These are phyloP conservation scores for Trypanosoma platydactyli DNA, from an alignment of 208 protist species.

Conservation along the genomic window DNA sequence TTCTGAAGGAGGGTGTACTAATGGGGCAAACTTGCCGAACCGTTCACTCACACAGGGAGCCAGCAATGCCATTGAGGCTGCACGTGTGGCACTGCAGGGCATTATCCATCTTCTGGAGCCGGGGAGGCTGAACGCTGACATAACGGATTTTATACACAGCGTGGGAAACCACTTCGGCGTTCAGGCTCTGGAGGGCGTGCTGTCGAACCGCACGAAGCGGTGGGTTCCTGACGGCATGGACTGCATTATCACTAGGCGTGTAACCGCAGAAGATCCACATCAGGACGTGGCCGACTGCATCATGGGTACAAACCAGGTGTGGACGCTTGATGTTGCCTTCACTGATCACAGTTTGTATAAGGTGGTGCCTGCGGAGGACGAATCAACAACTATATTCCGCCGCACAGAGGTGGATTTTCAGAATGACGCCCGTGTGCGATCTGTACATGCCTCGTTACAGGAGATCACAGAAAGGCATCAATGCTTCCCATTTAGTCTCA, in stretches of 20 bases:
- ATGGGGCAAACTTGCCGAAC: constrained; percentile 7
- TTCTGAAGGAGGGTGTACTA: not conserved
- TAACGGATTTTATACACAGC: constrained; percentile 93
- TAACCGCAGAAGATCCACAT: constrained; percentile 64
- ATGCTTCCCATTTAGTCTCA: constrained; percentile 86
- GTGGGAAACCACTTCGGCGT: constrained; percentile 91
- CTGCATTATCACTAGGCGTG: constrained; percentile 91
- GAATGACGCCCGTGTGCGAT: constrained; percentile 57
- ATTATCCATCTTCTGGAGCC: constrained; percentile 80
- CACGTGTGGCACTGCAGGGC: constrained; percentile 91
- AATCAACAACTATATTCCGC: constrained; percentile 61
- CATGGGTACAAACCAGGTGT: constrained; percentile 74
- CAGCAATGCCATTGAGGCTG: constrained; percentile 94
- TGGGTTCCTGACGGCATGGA: constrained; percentile 97
- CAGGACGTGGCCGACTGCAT: constrained; percentile 92
- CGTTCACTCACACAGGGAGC: constrained; percentile 22
- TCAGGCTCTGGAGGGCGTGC: constrained; percentile 94
- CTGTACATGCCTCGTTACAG: constrained; percentile 51
- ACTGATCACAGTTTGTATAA: constrained; percentile 53
- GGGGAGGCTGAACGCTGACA: constrained; percentile 80
- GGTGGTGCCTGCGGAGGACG: constrained; percentile 37
- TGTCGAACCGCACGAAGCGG: constrained; percentile 96
- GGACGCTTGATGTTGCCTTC: constrained; percentile 89
- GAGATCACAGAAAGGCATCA: constrained; percentile 67
- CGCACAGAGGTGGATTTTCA: constrained; percentile 63